phyloP scores from a whole-genome alignment of 495 filamentous ascomycete genomes.

The Aspergillus sparsus region DNA sequence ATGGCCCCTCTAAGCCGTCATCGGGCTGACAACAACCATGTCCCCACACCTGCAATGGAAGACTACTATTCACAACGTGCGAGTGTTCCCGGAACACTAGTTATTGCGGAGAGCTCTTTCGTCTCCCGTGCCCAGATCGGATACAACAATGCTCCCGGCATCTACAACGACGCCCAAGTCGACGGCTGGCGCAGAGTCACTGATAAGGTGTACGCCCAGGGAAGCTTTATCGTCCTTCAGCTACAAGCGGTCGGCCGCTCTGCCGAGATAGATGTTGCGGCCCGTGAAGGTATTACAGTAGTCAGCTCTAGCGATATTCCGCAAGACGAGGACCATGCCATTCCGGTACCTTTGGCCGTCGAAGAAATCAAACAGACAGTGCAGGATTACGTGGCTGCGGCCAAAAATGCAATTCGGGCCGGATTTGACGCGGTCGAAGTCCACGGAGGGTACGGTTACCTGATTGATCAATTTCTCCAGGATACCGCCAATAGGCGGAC shows the following conservation, averaged over 20 bases:
- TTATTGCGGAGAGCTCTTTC: slow-evolving; percentile 62
- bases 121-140: slow-evolving; percentile 53
- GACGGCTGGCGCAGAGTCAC: slow-evolving; percentile 60
- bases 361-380: slow-evolving; percentile 58
- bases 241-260: slow-evolving; percentile 67
- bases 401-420: slow-evolving; percentile 61
- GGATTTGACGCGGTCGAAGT: slow-evolving; percentile 81
- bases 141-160: slow-evolving; percentile 59
- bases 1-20: slow-evolving; percentile 55
- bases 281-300: slow-evolving; percentile 22
- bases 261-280: slow-evolving; percentile 41
- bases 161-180: slow-evolving; percentile 61
- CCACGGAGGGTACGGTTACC: slow-evolving; percentile 72
- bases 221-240: slow-evolving; percentile 63
- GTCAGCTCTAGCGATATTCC: slow-evolving; percentile 44
- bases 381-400: slow-evolving; percentile 55
- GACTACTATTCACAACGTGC: slow-evolving; percentile 57
- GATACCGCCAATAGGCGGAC: neutral
- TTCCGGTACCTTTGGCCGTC: slow-evolving; percentile 51
- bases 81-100: slow-evolving; percentile 47
- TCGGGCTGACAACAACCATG: slow-evolving; percentile 36
- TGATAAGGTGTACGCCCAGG: slow-evolving; percentile 62
- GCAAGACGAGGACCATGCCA: slow-evolving; percentile 1
- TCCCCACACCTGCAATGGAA: slow-evolving; percentile 35
- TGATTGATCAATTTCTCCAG: slow-evolving; percentile 68